Base-by-base conservation (phyloP, 1,284 basidiomycete species). In the Takashimella koratensis region DNA sequence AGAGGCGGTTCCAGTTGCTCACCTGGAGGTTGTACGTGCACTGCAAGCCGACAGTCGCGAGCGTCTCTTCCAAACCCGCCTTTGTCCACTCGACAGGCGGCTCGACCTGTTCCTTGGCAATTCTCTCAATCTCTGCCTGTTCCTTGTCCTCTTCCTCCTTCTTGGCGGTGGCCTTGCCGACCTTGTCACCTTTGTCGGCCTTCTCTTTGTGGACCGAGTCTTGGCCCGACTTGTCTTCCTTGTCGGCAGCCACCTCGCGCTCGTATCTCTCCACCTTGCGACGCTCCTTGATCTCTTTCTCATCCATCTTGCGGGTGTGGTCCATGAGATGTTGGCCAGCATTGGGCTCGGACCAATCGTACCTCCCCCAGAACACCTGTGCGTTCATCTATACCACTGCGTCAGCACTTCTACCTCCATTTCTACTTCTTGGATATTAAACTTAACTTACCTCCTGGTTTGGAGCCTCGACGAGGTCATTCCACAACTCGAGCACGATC, bases 401-500 rank as follows among this genome's bases (percentile, higher is more conserved):
- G 21, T 24, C 27, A 47, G 8, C 13, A 30, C 20, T 36, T 21
- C 3, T 27, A 12, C 12, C 27, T 47, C 10, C n/a, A n/a, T n/a
- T n/a, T n/a, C n/a, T n/a, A n/a, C n/a, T n/a, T n/a, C n/a, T n/a
- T n/a, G n/a, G n/a, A n/a, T n/a, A n/a, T n/a, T n/a, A n/a, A n/a
- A n/a, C n/a, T 1, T 16, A 6, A 54, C 68, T 54, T 51, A 67
- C 68, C 58, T 70, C 68, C 30, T 67, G 49, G 22, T 55, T 57
- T 2, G 49, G 27, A 4, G 62, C 56, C 39, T 64, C 57, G 23
- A 56, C 64, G 10, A 70, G 55, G 41, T 66, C 64, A 54, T 70
- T 70, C 68, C 68, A 70, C 26, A 70, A 49, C n/a, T 67, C 49
- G 47, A 63, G 36, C 41, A 70, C 48, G n/a, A 70, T 53, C 47